phyloP scores from a whole-genome alignment of 805 yeast genomes.

The Metschnikowia bowlesiae region DNA sequence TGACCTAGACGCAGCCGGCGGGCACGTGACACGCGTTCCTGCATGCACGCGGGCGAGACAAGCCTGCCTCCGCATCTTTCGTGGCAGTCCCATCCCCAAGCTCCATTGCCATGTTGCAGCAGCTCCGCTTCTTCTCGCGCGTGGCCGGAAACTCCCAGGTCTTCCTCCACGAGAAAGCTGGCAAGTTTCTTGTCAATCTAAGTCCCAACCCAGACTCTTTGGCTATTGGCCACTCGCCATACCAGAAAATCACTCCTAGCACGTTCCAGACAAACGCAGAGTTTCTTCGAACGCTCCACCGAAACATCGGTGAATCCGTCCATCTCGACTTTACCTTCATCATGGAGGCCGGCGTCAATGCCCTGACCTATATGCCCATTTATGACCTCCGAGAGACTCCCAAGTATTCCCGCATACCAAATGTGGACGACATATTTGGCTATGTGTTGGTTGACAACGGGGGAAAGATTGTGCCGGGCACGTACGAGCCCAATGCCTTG shows the following conservation, averaged over 20 bases:
- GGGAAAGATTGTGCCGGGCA: slow-evolving; percentile 50
- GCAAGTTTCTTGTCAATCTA: slow-evolving; percentile 17
- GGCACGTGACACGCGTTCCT: too few species aligned
- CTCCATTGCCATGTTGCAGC: not conserved
- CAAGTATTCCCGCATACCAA: slow-evolving; percentile 60
- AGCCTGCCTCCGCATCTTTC: too few species aligned
- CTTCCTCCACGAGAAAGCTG: slow-evolving; percentile 12
- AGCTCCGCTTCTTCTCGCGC: slow-evolving; percentile 2
- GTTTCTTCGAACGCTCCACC: slow-evolving; percentile 28
- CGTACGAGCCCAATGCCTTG: slow-evolving; percentile 56
- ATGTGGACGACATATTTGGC: slow-evolving; percentile 67
- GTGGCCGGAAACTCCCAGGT: slow-evolving; percentile 12
- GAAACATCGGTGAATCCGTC: slow-evolving; percentile 21
- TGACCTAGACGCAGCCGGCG: too few species aligned
- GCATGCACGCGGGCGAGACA: too few species aligned
- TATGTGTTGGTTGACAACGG: slow-evolving; percentile 54
- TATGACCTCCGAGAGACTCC: slow-evolving; percentile 68
- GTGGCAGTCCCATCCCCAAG: too few species aligned
- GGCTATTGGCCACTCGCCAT: slow-evolving; percentile 20
- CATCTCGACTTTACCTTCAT: slow-evolving; percentile 47
- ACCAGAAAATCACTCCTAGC: slow-evolving; percentile 17
- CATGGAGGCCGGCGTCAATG: slow-evolving; percentile 52
- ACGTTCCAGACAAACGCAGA: slow-evolving; percentile 23
- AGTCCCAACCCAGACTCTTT: slow-evolving; percentile 19
- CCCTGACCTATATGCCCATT: slow-evolving; percentile 58